Percentiles rank a stretch among this genome's conserved stretches.
phyloP scores from a whole-genome alignment of 305 asterid species.

The Fraxinus greggii region DNA sequence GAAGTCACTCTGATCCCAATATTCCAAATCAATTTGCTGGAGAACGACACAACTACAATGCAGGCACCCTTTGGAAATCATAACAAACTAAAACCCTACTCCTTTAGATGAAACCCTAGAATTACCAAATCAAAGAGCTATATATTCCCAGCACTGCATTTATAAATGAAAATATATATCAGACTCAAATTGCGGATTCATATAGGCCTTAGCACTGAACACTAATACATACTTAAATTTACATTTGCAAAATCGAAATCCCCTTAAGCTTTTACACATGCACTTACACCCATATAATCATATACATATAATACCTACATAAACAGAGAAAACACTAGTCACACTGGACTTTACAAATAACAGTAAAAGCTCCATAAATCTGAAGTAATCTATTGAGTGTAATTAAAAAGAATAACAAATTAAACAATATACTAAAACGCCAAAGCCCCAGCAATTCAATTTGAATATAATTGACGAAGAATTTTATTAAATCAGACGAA shows the following conservation, averaged over 20 bases:
- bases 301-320: background rate
- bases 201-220: background rate
- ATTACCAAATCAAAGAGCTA: background rate
- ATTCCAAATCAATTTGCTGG: background rate
- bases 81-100: background rate
- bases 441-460: background rate
- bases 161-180: background rate
- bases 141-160: background rate
- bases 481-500: background rate
- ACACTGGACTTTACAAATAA: background rate
- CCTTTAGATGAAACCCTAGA: background rate
- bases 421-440: background rate
- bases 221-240: background rate
- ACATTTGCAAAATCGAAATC: background rate
- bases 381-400: background rate
- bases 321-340: background rate
- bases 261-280: background rate
- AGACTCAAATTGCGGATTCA: background rate
- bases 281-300: background rate
- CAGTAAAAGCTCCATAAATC: background rate
- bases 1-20: background rate
- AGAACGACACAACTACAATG: background rate
- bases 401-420: background rate
- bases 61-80: background rate
- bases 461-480: background rate